Base-by-base conservation (phyloP, 768 basidiomycete genomes). In the Suillus ampliporus region DNA sequence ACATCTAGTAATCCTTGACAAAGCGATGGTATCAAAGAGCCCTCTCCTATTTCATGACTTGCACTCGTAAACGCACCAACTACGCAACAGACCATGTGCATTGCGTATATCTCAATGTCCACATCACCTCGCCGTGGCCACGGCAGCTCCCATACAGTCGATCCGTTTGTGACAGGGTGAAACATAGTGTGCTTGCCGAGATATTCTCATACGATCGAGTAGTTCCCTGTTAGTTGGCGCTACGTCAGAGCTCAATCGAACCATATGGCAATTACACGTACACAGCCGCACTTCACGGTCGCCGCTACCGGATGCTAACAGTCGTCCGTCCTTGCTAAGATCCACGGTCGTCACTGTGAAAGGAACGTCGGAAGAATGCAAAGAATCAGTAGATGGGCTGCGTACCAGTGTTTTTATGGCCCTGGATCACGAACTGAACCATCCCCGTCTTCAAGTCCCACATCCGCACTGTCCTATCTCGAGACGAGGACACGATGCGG, bases 381-480 rank as follows among this genome's bases (percentile, higher is more conserved):
- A 31, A 6, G 43, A 57, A n/a, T 58, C 28, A 17, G 34, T 40
- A 40, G 34, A 51, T 34, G 21, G 14, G 34, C 23, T 43, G 23
- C 85, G 38, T 66, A 86, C 86, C 86, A 51, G 86, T 87, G 71
- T 90, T 90, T 77, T 89, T 84, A 70, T 82, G 83, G 14, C 74
- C 89, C 74, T 98, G 96, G 37, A 99, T 81, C 91, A 97, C 94
- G 70, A 93, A 90, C 75, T 99, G 96, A 69, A 95, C 90, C 46
- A 88, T 84, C 44, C 87, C 89, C 14, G 83, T 84, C 65, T 85
- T 82, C 58, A 92, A 87, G 72, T 96, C 93, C 89, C 92, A 94
- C 73, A 97, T 95, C 74, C 96, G 94, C 60, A 99, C 95, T 1
- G 94, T 91, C 14, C 97, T 91, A 74, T 99, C 97, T 79, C 98